Evolutionary conservation across 2,329 filamentous ascomycete species (phyloP), one percentile per base, ranked within the genome.

Genomic region (Colletotrichum sp.): DNA sequence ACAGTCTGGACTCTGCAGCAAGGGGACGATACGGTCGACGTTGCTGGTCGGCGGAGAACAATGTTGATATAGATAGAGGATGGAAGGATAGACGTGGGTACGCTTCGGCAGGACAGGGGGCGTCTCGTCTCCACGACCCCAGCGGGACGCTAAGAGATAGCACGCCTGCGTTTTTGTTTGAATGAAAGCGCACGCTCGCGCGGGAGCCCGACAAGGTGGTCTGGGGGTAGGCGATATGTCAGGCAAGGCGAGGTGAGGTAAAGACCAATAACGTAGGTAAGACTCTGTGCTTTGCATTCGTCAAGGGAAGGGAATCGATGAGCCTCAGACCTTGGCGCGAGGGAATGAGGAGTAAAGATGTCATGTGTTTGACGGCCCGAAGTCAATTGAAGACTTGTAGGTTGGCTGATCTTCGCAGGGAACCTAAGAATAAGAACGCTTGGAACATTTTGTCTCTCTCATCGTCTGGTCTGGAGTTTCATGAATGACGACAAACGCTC

Each of bases 401-500:
- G 30, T 34, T n/a, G 26, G 16, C 30, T 63, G 24, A 26, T 30
- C 60, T 52, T 52, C 43, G n/a, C 43, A 52, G 55, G 55, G 55
- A 59, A 30, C 24, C 24, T 52, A 21, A 52, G n/a, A 52, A 52
- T 52, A 52, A 52, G n/a, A 52, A 52, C 43, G 43, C 43, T 21
- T 52, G 43, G 43, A 21, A 52, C 43, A 52, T 52, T 52, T 52
- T 13, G 26, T 57, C 21, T 59, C 55, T 72, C 24, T 30, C 12
- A 28, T 63, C 52, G 28, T 75, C 36, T 39, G 63, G 30, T 72
- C 61, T 63, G 24, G 36, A 75, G 55, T 72, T 67, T 67, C 55
- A 67, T 67, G 30, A 60, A 75, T 64, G 73, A 75, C 72, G 65
- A 66, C 36, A 48, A 48, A 30, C 21, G 63, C 63, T 30, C 43